Percentiles rank a stretch among this genome's conserved stretches.
phyloP scores from a whole-genome alignment of 306 rosid genomes.

The Corylus heterophylla region DNA sequence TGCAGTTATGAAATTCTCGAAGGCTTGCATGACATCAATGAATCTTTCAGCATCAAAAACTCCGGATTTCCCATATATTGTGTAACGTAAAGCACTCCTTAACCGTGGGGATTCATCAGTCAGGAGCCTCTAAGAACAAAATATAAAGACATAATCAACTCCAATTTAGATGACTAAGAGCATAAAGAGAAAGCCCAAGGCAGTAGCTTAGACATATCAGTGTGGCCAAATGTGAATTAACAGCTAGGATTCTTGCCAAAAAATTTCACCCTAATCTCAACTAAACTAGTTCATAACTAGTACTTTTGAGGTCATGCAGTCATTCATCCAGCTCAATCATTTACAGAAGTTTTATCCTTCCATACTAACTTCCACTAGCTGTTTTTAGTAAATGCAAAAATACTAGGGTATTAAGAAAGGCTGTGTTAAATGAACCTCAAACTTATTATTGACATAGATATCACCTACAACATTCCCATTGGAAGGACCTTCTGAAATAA shows the following conservation, averaged over 20 bases:
- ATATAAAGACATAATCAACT: conserved; percentile 23
- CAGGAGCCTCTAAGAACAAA: conserved; percentile 75
- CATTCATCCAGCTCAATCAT: not conserved
- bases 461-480: not conserved
- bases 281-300: not conserved
- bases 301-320: not conserved
- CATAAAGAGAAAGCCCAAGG: conserved; percentile 11
- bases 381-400: not conserved
- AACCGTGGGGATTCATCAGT: conserved; percentile 97
- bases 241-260: not conserved
- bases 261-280: not conserved
- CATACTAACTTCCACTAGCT: not conserved
- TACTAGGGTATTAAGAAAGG: not conserved
- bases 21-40: conserved; percentile 99
- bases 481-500: not conserved
- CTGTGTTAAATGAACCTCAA: not conserved
- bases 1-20: conserved; percentile 90
- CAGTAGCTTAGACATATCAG: not conserved
- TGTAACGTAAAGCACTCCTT: conserved; percentile 83
- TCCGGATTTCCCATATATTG: conserved; percentile 95
- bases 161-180: conserved; percentile 25
- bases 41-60: conserved; percentile 95
- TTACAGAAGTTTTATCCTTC: not conserved
- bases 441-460: not conserved
- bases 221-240: not conserved